Evolutionary conservation across 2,329 filamentous ascomycete genomes (phyloP).

Genomic region (Penicillium psychrosexuale): DNA sequence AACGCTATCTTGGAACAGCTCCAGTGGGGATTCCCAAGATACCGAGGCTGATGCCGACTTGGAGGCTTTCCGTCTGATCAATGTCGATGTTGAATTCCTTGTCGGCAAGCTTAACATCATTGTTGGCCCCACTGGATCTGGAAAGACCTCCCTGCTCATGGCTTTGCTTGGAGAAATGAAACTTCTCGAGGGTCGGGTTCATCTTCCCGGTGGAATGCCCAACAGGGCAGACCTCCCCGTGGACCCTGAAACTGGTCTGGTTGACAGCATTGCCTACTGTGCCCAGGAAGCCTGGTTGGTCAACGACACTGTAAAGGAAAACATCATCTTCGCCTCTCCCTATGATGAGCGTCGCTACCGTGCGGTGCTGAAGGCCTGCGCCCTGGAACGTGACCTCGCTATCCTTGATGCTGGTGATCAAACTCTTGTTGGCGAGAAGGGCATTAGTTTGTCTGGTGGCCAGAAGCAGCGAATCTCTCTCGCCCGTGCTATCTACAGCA

Average conservation of each 20-base stretch:
- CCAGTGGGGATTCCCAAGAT: conserved; percentile 52
- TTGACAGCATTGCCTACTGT: conserved; percentile 92
- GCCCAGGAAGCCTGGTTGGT: conserved; percentile 96
- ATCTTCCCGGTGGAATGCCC: conserved; percentile 78
- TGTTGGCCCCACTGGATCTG: conserved; percentile 86
- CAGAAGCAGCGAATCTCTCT: conserved; percentile 97
- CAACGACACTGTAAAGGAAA: conserved; percentile 92
- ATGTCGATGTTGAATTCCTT: conserved; percentile 77
- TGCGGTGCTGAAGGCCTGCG: conserved; percentile 85
- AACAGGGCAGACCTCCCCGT: conserved; percentile 74
- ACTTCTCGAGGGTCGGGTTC: conserved; percentile 72
- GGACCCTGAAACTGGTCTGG: conserved; percentile 79
- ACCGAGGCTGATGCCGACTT: conserved; percentile 62
- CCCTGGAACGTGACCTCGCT: conserved; percentile 82
- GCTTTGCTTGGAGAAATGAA: conserved; percentile 96
- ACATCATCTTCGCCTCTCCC: conserved; percentile 84
- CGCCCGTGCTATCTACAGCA: conserved; percentile 95
- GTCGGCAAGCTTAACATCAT: conserved; percentile 89
- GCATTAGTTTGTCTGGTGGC: conserved; percentile 91
- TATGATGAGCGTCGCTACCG: conserved; percentile 80
- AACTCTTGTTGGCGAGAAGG: conserved; percentile 94
- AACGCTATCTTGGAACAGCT: conserved; percentile 83
- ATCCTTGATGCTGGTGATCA: conserved; percentile 91
- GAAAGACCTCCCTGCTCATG: conserved; percentile 95
- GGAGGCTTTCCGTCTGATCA: conserved; percentile 76